Conservation (phyloP, 1,284 basidiomycete species). For the Pseudozyma pruni region DNA sequence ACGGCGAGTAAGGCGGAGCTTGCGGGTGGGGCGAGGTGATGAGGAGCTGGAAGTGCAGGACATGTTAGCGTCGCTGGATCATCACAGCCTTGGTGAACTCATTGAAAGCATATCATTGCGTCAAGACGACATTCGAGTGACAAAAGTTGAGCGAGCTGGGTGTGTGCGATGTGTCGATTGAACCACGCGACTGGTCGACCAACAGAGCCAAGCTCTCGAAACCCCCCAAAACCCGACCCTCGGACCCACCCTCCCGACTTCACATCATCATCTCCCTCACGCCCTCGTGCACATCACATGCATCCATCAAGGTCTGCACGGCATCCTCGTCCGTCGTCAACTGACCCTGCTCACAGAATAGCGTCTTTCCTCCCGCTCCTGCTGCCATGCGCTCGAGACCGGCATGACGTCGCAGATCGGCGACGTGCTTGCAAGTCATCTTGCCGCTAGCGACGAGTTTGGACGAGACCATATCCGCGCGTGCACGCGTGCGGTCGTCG, state of each 20-base stretch:
- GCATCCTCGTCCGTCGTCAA: conserved; percentile 1
- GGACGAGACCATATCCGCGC: conserved; percentile 19
- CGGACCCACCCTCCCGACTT: too few species aligned
- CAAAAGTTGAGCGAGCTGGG: too few species aligned
- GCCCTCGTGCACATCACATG: conserved; percentile 11
- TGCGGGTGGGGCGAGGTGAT: not conserved
- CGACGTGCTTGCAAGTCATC: conserved; percentile 3
- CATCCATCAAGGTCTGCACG: not conserved
- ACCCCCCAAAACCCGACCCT: too few species aligned
- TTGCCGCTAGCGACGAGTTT: conserved; percentile 19
- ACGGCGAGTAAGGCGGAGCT: conserved; percentile 24
- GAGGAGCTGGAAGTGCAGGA: not conserved
- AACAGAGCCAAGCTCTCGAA: too few species aligned
- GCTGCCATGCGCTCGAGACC: not conserved
- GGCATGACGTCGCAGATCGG: too few species aligned
- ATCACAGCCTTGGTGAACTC: too few species aligned
- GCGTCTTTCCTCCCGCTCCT: conserved; percentile 6
- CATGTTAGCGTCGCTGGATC: too few species aligned
- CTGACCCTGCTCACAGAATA: conserved; percentile 15
- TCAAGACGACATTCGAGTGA: too few species aligned
- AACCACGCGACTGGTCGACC: too few species aligned
- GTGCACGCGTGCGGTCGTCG: not conserved
- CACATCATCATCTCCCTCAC: too few species aligned
- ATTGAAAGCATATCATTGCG: not conserved
- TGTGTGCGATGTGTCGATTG: too few species aligned